Conservation (phyloP, 1,284 basidiomycete genomes). For the Tilletia horrida region DNA sequence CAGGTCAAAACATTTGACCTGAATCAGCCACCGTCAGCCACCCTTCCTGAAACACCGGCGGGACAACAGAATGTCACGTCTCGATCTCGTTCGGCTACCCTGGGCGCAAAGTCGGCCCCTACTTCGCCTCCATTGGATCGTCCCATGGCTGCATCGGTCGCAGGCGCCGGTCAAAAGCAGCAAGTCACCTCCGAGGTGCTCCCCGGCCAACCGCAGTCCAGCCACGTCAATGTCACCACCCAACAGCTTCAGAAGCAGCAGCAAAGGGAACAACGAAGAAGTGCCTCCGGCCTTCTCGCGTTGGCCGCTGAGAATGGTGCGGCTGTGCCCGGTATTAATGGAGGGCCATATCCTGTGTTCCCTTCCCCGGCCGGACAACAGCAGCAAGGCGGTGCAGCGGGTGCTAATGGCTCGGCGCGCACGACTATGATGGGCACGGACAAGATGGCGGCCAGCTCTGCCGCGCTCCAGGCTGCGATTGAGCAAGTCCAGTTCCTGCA, state of each 20-base stretch:
- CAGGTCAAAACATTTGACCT: too few relatives aligned
- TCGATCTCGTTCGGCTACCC: too few relatives aligned
- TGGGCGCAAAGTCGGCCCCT: background rate
- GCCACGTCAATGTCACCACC: constrained; percentile 31
- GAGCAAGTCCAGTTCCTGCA: constrained; percentile 15
- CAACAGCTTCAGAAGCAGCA: constrained; percentile 46
- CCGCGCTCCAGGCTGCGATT: constrained; percentile 1
- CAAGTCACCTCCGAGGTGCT: too few relatives aligned
- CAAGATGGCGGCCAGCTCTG: constrained; percentile 13
- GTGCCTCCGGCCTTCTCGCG: constrained; percentile 27
- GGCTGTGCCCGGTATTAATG: constrained; percentile 38
- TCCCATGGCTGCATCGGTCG: too few relatives aligned
- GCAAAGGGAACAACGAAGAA: constrained; percentile 37
- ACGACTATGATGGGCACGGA: background rate
- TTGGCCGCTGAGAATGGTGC: constrained; percentile 31
- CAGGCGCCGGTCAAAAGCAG: too few relatives aligned
- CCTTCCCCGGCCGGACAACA: constrained; percentile 16
- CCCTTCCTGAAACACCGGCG: too few relatives aligned
- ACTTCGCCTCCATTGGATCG: background rate
- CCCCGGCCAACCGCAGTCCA: background rate
- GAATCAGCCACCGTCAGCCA: too few relatives aligned
- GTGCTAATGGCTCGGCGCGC: too few relatives aligned
- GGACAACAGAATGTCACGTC: too few relatives aligned
- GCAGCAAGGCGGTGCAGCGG: background rate
- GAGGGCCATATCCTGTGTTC: constrained; percentile 47